A percentile compares a stretch with the other conserved stretches of the same genome.
These are phyloP conservation scores for Eucalyptus erythrocorys DNA, from an alignment of 345 rosid genomes.

Conservation along the genomic window DNA sequence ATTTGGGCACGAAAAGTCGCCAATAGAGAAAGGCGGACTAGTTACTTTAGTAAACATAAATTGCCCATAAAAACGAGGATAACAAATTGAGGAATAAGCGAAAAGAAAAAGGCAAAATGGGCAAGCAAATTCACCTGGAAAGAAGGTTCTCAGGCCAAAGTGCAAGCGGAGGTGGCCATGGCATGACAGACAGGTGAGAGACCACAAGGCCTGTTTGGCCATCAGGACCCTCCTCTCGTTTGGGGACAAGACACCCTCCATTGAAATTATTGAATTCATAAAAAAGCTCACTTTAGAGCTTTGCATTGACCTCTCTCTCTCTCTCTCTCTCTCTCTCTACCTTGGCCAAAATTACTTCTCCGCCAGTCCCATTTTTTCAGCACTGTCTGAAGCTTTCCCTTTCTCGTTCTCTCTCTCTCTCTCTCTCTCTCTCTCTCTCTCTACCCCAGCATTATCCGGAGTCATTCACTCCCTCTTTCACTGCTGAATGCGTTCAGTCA, in stretches of 20 bases:
- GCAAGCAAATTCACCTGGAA: neutral
- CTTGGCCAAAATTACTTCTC: neutral
- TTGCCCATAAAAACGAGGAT: neutral
- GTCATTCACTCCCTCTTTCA: neutral
- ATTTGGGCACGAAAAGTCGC: neutral
- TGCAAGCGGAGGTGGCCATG: neutral
- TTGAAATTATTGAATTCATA: neutral
- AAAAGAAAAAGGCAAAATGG: neutral
- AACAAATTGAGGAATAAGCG: neutral
- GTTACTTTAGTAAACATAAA: neutral
- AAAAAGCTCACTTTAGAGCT: neutral
- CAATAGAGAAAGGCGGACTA: neutral
- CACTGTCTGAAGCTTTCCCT: neutral
- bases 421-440: neutral
- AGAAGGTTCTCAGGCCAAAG: neutral
- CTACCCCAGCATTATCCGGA: neutral
- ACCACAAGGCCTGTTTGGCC: neutral
- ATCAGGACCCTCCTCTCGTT: neutral
- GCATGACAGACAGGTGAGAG: neutral
- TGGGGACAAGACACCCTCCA: neutral
- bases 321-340: neutral
- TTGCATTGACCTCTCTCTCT: slow-evolving; percentile 20
- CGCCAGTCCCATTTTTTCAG: neutral
- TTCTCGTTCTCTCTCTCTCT: neutral
- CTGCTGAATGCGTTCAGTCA: neutral